These are phyloP conservation scores for Trichoderma endophyticum DNA, from an alignment of 2,329 filamentous ascomycete species.

Conservation along the genomic window DNA sequence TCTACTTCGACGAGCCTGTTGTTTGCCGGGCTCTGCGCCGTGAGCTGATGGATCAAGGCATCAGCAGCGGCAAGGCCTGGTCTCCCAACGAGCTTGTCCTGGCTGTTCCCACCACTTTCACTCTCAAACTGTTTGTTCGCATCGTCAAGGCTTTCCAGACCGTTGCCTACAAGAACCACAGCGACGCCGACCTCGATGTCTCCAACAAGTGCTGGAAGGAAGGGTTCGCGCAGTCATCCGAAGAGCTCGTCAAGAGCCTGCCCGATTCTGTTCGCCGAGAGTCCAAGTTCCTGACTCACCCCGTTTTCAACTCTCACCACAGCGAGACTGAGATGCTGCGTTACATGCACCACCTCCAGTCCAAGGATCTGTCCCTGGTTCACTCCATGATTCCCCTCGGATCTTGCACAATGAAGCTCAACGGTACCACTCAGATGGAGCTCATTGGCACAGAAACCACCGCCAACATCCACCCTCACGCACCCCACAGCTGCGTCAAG, in stretches of 20 bases:
- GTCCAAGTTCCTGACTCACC: slow-evolving; percentile 77
- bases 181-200: slow-evolving; percentile 24
- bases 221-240: slow-evolving; percentile 30
- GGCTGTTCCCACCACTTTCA: slow-evolving; percentile 29
- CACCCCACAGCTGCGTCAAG: slow-evolving; percentile 58
- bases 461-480: slow-evolving; percentile 77
- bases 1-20: slow-evolving; percentile 44
- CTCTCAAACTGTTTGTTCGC: slow-evolving; percentile 23
- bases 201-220: slow-evolving; percentile 43
- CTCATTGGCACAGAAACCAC: slow-evolving; percentile 76
- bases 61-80: slow-evolving; percentile 70
- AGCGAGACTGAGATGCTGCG: slow-evolving; percentile 92
- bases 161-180: slow-evolving; percentile 28
- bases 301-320: slow-evolving; percentile 92
- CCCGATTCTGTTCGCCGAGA: slow-evolving; percentile 64
- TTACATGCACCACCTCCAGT: slow-evolving; percentile 90
- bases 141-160: slow-evolving; percentile 28
- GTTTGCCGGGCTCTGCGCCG: slow-evolving; percentile 25
- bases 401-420: slow-evolving; percentile 98
- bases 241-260: slow-evolving; percentile 42
- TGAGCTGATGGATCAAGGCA: slow-evolving; percentile 52
- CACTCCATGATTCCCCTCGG: slow-evolving; percentile 98
- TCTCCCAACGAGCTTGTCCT: slow-evolving; percentile 26
- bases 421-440: slow-evolving; percentile 89
- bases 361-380: slow-evolving; percentile 87